Evolutionary conservation across 2,329 filamentous ascomycete genomes (phyloP).

Genomic region (Trichoderma cornu-damae): DNA sequence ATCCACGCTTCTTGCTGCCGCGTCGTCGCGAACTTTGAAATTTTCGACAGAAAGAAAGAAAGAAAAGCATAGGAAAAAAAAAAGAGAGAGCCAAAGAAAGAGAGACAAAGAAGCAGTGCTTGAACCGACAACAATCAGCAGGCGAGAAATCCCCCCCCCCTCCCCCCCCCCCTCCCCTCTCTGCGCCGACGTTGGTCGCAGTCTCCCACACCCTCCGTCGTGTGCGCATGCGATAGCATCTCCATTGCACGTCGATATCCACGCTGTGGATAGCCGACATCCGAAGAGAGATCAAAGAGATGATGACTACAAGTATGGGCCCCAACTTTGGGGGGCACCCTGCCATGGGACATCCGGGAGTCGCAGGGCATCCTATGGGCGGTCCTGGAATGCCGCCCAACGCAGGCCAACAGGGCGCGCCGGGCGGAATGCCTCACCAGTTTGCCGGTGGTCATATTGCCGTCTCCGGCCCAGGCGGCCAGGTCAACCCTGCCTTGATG

Average conservation of each 20-base stretch:
- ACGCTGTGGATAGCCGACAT: conserved; percentile 54
- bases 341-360: conserved; percentile 66
- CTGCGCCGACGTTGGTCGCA: conserved; percentile 9
- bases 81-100: too few relatives aligned
- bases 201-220: conserved; percentile 21
- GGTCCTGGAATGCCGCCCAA: conserved; percentile 58
- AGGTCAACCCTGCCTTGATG: conserved; percentile 74
- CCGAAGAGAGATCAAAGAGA: too few relatives aligned
- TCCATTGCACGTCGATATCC: conserved; percentile 50
- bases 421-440: conserved; percentile 63
- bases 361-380: conserved; percentile 61
- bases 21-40: conserved; percentile 15
- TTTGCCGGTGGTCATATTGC: conserved; percentile 59
- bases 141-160: too few relatives aligned
- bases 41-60: neutral
- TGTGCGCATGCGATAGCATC: conserved; percentile 46
- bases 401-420: conserved; percentile 63
- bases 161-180: too few relatives aligned
- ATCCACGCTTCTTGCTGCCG: conserved; percentile 13
- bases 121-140: neutral
- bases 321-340: conserved; percentile 63
- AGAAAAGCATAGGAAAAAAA: too few relatives aligned
- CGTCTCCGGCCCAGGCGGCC: conserved; percentile 65
- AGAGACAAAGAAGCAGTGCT: neutral
- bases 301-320: conserved; percentile 65